Conservation (phyloP, 179 eudicot species). For the Nepenthes alata region DNA sequence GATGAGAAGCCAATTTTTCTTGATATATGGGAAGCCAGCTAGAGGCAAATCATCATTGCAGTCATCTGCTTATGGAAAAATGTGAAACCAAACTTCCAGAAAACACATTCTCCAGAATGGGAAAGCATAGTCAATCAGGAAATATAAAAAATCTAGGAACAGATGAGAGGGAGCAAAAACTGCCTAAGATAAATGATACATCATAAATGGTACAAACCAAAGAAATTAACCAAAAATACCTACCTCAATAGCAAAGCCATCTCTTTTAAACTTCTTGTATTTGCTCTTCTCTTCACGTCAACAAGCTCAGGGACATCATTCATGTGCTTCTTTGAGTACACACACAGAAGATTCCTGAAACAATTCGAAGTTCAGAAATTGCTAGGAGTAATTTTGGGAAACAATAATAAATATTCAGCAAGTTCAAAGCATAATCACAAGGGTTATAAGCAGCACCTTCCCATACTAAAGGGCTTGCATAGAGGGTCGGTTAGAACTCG, state of each 20-base stretch:
- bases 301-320: conserved; percentile 75
- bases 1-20: too few relatives aligned
- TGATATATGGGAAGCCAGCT: too few relatives aligned
- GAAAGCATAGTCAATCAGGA: too few relatives aligned
- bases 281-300: conserved; percentile 83
- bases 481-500: conserved; percentile 93
- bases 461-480: conserved; percentile 99
- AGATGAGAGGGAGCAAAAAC: not conserved
- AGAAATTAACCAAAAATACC: conserved; percentile 4
- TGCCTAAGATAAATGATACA: not conserved
- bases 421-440: not conserved
- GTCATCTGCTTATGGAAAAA: too few relatives aligned
- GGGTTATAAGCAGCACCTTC: conserved; percentile 46
- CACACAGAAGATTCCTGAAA: conserved; percentile 85
- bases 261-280: conserved; percentile 91
- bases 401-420: not conserved
- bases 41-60: too few relatives aligned
- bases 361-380: conserved; percentile 7
- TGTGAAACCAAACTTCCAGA: too few relatives aligned
- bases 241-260: conserved; percentile 91
- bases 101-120: too few relatives aligned
- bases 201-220: not conserved
- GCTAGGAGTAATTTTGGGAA: conserved; percentile 3
- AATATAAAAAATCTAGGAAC: too few relatives aligned
- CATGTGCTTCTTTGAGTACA: conserved; percentile 96